A percentile compares a stretch with the other conserved stretches of the same genome.
Conservation (phyloP, 179 eudicot species). For the Spergularia azorica region DNA sequence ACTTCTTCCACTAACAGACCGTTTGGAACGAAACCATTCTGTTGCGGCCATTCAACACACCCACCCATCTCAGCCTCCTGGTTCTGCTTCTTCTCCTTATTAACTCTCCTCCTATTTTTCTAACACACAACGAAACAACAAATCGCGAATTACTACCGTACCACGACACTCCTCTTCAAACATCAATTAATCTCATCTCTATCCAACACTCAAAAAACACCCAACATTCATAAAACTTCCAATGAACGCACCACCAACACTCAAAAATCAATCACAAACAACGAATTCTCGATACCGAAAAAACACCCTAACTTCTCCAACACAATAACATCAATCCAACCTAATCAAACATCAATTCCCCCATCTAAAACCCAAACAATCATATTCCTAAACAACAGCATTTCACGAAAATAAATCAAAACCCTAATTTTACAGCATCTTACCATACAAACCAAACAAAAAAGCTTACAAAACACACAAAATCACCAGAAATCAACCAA, state of each 20-base stretch:
- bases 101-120: constrained; percentile 6
- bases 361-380: not conserved
- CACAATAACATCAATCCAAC: not conserved
- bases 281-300: not conserved
- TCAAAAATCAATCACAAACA: not conserved
- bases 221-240: not conserved
- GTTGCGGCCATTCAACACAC: constrained; percentile 29
- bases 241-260: not conserved
- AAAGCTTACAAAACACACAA: constrained; percentile 7
- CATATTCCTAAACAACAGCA: constrained; percentile 12
- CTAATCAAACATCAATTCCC: too few relatives aligned
- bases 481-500: constrained; percentile 5
- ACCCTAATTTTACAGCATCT: constrained; percentile 1
- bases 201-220: too few relatives aligned
- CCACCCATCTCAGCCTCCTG: constrained; percentile 42
- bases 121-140: not conserved
- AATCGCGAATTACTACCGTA: not conserved
- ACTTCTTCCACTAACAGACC: constrained; percentile 49
- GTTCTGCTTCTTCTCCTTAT: constrained; percentile 4
- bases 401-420: not conserved
- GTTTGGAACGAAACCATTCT: constrained; percentile 40
- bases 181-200: not conserved
- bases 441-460: not conserved
- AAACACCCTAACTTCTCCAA: constrained; percentile 1
- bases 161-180: not conserved